Evolutionary conservation across 257 asterid species (phyloP).

Genomic region (Solanum lignicaule): DNA sequence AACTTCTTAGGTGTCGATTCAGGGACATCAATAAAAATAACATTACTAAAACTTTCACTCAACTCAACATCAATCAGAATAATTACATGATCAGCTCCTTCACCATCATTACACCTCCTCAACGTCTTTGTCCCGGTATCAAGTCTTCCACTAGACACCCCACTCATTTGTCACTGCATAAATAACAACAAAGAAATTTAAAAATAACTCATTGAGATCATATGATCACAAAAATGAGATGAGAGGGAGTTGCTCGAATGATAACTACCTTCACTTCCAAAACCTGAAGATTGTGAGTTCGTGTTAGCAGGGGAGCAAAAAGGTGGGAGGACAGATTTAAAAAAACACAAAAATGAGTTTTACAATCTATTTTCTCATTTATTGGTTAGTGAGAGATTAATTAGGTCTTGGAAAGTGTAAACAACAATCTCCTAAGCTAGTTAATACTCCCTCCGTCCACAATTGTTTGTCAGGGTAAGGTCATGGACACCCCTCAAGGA

Average conservation of each 20-base stretch:
- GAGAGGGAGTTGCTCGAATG: too few relatives aligned
- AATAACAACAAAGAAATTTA: too few relatives aligned
- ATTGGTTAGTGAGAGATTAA: not conserved
- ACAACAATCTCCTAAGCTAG: not conserved
- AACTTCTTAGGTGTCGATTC: not conserved
- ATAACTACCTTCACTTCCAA: fast-evolving
- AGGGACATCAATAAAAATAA: not conserved
- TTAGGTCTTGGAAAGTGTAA: not conserved
- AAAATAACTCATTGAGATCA: too few relatives aligned
- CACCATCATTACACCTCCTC: not conserved
- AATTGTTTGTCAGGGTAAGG: too few relatives aligned
- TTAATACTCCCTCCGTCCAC: too few relatives aligned
- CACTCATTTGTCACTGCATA: too few relatives aligned
- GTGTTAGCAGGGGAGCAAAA: not conserved
- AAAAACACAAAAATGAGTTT: not conserved
- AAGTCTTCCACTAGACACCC: too few relatives aligned
- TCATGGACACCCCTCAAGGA: too few relatives aligned
- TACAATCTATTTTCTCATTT: not conserved
- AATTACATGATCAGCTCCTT: not conserved
- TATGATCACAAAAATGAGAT: too few relatives aligned
- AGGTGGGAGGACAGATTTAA: not conserved
- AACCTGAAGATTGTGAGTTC: not conserved
- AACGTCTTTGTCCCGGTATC: not conserved
- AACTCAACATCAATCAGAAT: not conserved
- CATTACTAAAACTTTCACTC: not conserved